Conservation (phyloP, 768 basidiomycete species). For the Crepidotus variabilis region DNA sequence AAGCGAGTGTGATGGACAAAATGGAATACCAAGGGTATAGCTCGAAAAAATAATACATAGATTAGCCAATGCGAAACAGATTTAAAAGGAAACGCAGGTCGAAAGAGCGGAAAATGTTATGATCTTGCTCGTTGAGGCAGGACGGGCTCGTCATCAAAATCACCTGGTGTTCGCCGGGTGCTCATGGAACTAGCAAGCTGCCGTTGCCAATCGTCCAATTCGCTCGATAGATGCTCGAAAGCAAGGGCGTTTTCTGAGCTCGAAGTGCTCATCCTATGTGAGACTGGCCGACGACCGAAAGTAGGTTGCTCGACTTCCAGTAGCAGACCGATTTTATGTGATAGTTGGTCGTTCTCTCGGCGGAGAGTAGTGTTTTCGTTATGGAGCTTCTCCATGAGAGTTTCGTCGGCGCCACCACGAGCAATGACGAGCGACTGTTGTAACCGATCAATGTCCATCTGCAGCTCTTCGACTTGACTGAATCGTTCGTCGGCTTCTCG, state of each 20-base stretch:
- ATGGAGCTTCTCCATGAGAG: constrained; percentile 75
- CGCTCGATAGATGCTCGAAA: constrained; percentile 75
- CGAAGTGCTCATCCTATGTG: constrained; percentile 67
- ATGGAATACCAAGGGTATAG: constrained; percentile 41
- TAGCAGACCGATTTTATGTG: constrained; percentile 87
- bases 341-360: constrained; percentile 83
- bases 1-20: constrained; percentile 48
- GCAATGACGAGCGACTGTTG: constrained; percentile 70
- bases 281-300: constrained; percentile 63
- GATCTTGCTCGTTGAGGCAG: constrained; percentile 51
- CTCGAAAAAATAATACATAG: constrained; percentile 33
- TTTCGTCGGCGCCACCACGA: constrained; percentile 74
- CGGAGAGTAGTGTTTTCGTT: constrained; percentile 76
- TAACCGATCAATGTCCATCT: constrained; percentile 75
- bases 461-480: constrained; percentile 72
- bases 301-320: constrained; percentile 82
- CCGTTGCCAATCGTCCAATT: constrained; percentile 84
- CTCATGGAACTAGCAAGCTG: constrained; percentile 79
- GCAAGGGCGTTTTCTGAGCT: constrained; percentile 79
- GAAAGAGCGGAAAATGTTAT: constrained; percentile 30
- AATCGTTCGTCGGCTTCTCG: constrained; percentile 79
- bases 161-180: constrained; percentile 66
- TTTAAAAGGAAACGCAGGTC: constrained; percentile 12
- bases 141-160: constrained; percentile 54
- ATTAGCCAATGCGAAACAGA: constrained; percentile 21